These are phyloP conservation scores for Arxiozyma heterogenica DNA, from an alignment of 1,139 yeast species.

Conservation along the genomic window DNA sequence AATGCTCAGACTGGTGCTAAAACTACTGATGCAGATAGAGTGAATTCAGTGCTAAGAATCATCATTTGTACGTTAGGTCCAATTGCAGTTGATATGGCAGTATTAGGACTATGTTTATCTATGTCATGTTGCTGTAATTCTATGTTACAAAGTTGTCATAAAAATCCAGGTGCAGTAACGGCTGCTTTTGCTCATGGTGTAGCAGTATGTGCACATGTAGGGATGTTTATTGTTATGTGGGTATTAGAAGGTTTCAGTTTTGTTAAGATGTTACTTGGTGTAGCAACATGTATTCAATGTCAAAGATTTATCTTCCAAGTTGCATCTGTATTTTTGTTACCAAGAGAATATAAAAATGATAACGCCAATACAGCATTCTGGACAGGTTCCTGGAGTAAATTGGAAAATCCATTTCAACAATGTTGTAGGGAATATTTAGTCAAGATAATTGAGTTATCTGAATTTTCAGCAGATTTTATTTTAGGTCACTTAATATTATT, in stretches of 20 bases:
- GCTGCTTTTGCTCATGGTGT: constrained; percentile 96
- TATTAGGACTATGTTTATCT: constrained; percentile 59
- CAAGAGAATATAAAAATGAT: constrained; percentile 97
- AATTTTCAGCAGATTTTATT: constrained; percentile 93
- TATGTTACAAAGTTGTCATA: constrained; percentile 86
- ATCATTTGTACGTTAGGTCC: constrained; percentile 89
- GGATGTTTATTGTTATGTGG: constrained; percentile 94
- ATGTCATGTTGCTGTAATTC: constrained; percentile 98
- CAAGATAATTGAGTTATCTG: constrained; percentile 86
- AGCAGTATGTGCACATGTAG: constrained; percentile 75
- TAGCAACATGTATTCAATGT: constrained; percentile 72
- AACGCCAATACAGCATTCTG: constrained; percentile 97
- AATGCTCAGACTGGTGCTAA: constrained; percentile 96
- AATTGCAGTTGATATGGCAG: constrained; percentile 82
- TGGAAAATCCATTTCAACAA: constrained; percentile 68
- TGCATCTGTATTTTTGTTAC: constrained; percentile 67
- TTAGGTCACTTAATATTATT: constrained; percentile 84
- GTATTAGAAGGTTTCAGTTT: constrained; percentile 88
- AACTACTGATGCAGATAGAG: constrained; percentile 37
- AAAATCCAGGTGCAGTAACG: constrained; percentile 93
- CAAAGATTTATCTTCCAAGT: constrained; percentile 85
- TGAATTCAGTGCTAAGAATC: constrained; percentile 77
- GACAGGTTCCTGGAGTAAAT: constrained; percentile 85
- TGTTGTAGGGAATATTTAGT: constrained; percentile 94
- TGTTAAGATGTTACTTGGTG: constrained; percentile 78